Evolutionary conservation across 768 basidiomycete genomes (phyloP), one percentile per base, ranked within the genome.

Genomic region (Pisolithus albus): DNA sequence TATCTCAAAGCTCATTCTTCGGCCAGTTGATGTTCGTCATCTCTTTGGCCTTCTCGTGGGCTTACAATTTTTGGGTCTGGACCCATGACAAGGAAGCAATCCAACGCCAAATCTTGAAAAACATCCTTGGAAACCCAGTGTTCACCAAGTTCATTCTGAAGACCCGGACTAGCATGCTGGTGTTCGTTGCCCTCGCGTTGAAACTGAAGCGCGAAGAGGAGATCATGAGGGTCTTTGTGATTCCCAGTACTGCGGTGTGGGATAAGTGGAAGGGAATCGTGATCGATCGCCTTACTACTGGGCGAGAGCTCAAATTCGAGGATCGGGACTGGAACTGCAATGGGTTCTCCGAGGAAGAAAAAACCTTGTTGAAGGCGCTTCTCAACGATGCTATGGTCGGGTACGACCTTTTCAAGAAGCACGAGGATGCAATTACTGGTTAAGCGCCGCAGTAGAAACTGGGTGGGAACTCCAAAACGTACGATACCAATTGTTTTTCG

Each of bases 1-100:
- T 68, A 23, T 65, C 70, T 1, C 70, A 67, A 51, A 61, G 61
- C 18, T 50, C 51, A 2, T 55, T 69, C 8, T 66, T 70, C 13
- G 67, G 70, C 18, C 70, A 71, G 46, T 51, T 69, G 48, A 62
- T 71, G 65, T 70, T 71, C 46, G 51, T 71, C 37, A 47, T 54
- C 13, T 63, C 67, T 6, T 60, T 72, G 19, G 59, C 51, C 7
- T 56, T 64, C 0, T 70, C 70, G 2, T 71, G 70, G 70, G 24
- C 19, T 2, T 69, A 72, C 54, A 70, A 64, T 16, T 60, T 55
- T n/a, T 54, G 50, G 21, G 48, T 69, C 23, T 64, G 64, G 1
- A 65, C 63, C 19, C 52, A 73, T 64, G 69, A 72, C 28, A 56
- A 52, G 5, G 57, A 59, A 19, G 44, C 32, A 16, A 40, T 59